Evolutionary conservation across 1,139 yeast genomes (phyloP), one percentile per base, ranked within the genome.

Genomic region (Taiozyma sp.): DNA sequence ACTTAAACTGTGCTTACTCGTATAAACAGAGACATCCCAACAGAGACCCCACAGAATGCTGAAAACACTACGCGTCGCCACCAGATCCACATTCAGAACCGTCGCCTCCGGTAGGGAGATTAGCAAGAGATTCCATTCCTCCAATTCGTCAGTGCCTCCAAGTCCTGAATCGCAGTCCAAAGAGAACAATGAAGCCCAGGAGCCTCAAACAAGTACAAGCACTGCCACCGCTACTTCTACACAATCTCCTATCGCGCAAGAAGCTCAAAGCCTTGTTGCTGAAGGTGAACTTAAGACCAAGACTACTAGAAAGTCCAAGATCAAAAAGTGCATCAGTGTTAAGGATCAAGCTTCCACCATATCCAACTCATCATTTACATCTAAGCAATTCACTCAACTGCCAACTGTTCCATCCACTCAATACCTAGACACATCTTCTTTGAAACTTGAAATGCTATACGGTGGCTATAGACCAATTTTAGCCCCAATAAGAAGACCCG

Each of bases 401-500:
- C 60, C 61, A 35, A 58, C 61, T 9, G 64, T 60, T 21, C 55
- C 60, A 50, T 55, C 63, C 1, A 60, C 63, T 11, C 59, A 58
- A 30, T 57, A 61, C 35, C 50, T 60, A 4, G 61, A 59, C 26
- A 43, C 46, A 6, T 41, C 50, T 35, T 29, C 50, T 6, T 37
- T 60, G 19, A 57, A 52, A 41, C 46, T 45, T 11, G 64, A 61
- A 24, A 49, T 56, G 10, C 56, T 61, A 40, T 58, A 49, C 32
- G 53, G 56, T 34, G 61, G 60, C 7, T 60, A 47, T 45, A 59
- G 62, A 56, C 65, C 65, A 6, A 45, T 61, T 11, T 44, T 59
- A 29, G 50, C 62, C 1, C 65, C 65, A 16, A 43, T 61, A 2
- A 53, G 51, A 44, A 54, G 59, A 28, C 62, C 62, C 11, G 47